Conservation (phyloP, 495 filamentous ascomycete species). For the Tuber magnatum region DNA sequence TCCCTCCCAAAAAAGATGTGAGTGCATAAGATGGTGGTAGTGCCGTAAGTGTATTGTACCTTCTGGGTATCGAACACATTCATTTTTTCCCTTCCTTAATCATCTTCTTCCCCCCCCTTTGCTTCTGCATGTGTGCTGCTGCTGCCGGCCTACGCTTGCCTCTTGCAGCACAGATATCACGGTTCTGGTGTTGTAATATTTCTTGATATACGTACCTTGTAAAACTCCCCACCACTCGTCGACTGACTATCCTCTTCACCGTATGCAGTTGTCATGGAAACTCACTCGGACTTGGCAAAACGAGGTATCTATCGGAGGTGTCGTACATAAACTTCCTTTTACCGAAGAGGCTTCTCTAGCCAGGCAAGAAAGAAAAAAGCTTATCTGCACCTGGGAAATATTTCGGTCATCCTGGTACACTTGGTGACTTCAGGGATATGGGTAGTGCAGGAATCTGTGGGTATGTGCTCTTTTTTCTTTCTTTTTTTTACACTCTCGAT, state of each 20-base stretch:
- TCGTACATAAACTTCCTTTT: not conserved
- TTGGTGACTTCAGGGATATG: not conserved
- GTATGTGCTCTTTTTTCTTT: not conserved
- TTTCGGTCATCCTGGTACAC: not conserved
- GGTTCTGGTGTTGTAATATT: not conserved
- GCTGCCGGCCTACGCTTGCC: not conserved
- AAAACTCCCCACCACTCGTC: not conserved
- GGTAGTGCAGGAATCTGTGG: not conserved
- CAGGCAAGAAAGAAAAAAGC: not conserved
- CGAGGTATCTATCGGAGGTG: not conserved
- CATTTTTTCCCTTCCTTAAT: not conserved
- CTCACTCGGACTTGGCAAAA: not conserved
- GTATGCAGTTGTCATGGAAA: not conserved
- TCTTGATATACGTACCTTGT: not conserved
- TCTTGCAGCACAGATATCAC: not conserved
- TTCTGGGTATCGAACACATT: not conserved
- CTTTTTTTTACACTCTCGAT: not conserved
- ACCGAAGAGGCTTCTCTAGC: not conserved
- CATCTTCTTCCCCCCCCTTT: not conserved
- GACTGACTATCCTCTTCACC: not conserved
- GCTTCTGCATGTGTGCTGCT: not conserved
- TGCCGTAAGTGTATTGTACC: not conserved
- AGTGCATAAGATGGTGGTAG: not conserved
- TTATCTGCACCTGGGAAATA: not conserved
- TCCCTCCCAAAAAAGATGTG: not conserved